Conservation (phyloP, 2,329 filamentous ascomycete species). For the Verticillium albo-atrum region DNA sequence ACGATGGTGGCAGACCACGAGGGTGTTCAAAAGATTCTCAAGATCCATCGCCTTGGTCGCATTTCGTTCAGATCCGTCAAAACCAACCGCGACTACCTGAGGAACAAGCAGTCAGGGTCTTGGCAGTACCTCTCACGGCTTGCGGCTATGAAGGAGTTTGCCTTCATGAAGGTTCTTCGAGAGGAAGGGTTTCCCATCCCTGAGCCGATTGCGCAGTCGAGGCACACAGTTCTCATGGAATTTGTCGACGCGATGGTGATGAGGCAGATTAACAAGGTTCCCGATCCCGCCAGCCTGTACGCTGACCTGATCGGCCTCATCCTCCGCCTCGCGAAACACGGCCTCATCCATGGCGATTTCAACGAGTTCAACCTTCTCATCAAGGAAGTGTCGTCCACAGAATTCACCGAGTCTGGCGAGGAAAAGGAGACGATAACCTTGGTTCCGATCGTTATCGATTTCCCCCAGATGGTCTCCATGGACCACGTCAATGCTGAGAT, state of each 20-base stretch:
- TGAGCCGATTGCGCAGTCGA: constrained; percentile 79
- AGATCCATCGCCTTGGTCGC: constrained; percentile 91
- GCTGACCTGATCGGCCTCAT: constrained; percentile 87
- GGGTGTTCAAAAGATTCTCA: constrained; percentile 77
- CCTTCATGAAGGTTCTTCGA: constrained; percentile 84
- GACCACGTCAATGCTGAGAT: constrained; percentile 91
- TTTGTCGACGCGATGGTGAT: constrained; percentile 90
- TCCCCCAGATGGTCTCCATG: constrained; percentile 96
- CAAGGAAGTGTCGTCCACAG: constrained; percentile 58
- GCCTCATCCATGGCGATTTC: constrained; percentile 95
- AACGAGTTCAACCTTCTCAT: constrained; percentile 99
- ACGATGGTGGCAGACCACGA: constrained; percentile 81
- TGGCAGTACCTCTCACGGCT: constrained; percentile 98
- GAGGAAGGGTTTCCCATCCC: constrained; percentile 88
- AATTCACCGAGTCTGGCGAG: constrained; percentile 32
- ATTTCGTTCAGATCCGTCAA: constrained; percentile 98
- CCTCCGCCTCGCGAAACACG: constrained; percentile 75
- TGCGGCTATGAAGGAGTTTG: constrained; percentile 88
- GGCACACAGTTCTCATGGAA: constrained; percentile 95
- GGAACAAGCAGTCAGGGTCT: constrained; percentile 71
- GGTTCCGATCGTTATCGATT: constrained; percentile 88
- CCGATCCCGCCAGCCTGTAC: constrained; percentile 81
- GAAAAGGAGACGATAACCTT: constrained; percentile 46
- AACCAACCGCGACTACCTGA: constrained; percentile 91
- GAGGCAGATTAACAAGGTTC: constrained; percentile 79